Evolutionary conservation across 2,329 filamentous ascomycete species (phyloP), one percentile per base, ranked within the genome.

Genomic region (Colletotrichum somersetense): DNA sequence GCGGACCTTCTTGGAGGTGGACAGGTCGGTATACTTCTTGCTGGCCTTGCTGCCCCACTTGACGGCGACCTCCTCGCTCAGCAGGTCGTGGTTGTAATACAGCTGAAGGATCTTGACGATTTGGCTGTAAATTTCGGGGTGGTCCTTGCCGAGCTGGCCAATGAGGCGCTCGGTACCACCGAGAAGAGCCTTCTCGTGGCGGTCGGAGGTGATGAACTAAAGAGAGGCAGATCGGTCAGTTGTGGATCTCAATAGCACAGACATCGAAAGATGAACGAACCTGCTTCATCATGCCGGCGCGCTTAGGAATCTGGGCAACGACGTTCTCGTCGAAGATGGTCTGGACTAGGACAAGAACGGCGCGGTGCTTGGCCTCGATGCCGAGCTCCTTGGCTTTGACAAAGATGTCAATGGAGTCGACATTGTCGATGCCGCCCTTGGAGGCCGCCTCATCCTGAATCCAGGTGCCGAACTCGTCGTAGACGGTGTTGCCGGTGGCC

Each of bases 371-470:
- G 84, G 84, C 83, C 85, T 98, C 96, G 75, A 99, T 96, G 77
- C 95, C 95, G 68, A 98, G 88, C 78, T 98, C 96, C 86, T 97
- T 96, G 75, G 96, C 96, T 89, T 99, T 98, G 84, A 97, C 86
- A 84, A 97, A 98, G 81, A 99, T 94, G 50, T 95, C 92, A 76
- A 98, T 89, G 79, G 97, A 95, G 79, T 94, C 91, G 75, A 99
- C 89, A 72, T 95, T 91, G 84, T 91, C 88, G 77, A 97, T 87
- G 77, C 91, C 87, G 74, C 92, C 93, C 83, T 92, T 91, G 75
- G 90, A 89, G 71, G 90, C 87, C 70, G 91, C 91, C 80, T 95
- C 88, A 72, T 87, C 87, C 79, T 93, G 89, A 78, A 99, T 93
- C 96, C 96, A 99, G 84, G 92, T 93, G 80, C 95, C 96, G 75